Evolutionary conservation across 768 basidiomycete genomes (phyloP).

Genomic region (Chalciporus chontae): DNA sequence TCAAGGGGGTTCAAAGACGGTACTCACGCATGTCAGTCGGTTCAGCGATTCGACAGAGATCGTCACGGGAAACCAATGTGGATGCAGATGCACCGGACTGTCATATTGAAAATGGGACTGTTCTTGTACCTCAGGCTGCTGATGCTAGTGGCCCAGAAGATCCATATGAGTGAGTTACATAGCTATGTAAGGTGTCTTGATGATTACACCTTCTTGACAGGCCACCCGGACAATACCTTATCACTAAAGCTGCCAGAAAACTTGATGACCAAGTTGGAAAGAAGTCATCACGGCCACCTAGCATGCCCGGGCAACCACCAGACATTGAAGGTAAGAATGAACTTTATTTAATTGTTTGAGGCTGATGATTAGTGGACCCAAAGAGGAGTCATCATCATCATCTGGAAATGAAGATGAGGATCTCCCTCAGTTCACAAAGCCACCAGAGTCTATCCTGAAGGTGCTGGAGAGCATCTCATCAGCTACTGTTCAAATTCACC

Average conservation of each 20-base stretch:
- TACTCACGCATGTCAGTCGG: constrained; percentile 22
- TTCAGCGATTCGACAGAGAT: constrained; percentile 2
- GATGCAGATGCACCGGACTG: not conserved
- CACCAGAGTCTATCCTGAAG: constrained; percentile 34
- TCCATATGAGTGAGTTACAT: constrained; percentile 6
- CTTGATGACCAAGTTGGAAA: constrained; percentile 12
- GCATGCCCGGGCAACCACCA: not conserved
- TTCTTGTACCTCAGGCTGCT: no score
- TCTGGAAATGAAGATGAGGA: constrained; percentile 16
- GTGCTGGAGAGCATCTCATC: constrained; percentile 34
- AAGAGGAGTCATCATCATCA: not conserved
- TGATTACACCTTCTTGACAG: constrained; percentile 11
- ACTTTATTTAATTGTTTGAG: not conserved
- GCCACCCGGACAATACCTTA: not conserved
- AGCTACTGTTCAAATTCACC: constrained; percentile 35
- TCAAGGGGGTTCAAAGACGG: not conserved
- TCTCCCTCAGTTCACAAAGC: constrained; percentile 9
- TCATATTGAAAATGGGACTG: not conserved
- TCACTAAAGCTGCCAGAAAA: constrained; percentile 7
- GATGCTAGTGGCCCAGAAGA: not conserved
- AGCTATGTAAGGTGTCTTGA: no score
- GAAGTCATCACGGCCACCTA: constrained; percentile 9
- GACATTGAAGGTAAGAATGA: constrained; percentile 3
- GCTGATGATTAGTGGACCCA: constrained; percentile 8
- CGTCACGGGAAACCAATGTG: not conserved